These are phyloP conservation scores for Fomitopsis pinicola DNA, from an alignment of 1,284 basidiomycete species.

Conservation along the genomic window DNA sequence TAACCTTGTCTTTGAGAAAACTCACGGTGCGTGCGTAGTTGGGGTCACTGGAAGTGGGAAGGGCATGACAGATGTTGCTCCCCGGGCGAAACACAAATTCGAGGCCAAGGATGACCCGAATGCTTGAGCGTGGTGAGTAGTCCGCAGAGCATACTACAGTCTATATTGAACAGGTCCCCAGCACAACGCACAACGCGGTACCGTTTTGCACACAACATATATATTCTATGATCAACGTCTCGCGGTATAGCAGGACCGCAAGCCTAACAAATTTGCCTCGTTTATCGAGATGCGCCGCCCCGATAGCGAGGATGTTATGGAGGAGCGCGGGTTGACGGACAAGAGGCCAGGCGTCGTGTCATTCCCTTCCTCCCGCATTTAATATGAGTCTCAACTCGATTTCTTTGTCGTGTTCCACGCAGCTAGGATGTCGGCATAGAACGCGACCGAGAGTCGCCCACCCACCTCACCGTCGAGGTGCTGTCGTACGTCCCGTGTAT, in stretches of 20 bases:
- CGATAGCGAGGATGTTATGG: neutral
- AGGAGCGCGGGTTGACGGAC: neutral
- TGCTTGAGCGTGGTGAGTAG: slow-evolving; percentile 10
- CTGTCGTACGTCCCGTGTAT: neutral
- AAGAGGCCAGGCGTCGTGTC: neutral
- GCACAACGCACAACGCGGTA: neutral
- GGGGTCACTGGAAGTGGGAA: slow-evolving; percentile 93
- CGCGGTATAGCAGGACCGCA: neutral
- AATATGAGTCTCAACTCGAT: neutral
- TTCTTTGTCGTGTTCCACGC: neutral
- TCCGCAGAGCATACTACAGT: too few relatives aligned
- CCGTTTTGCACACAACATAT: neutral
- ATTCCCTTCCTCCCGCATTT: neutral
- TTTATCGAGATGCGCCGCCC: neutral
- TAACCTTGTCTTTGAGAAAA: neutral
- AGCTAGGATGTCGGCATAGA: neutral
- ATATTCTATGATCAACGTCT: neutral
- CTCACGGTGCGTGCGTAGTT: slow-evolving; percentile 43
- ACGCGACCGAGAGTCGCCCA: neutral
- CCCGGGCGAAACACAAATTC: slow-evolving; percentile 82
- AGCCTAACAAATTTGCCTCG: neutral
- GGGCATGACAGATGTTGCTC: slow-evolving; percentile 83
- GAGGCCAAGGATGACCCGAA: slow-evolving; percentile 37
- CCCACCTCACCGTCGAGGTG: neutral
- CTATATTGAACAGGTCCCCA: neutral